These are phyloP conservation scores for Monosporozyma aerobia DNA, from an alignment of 805 yeast genomes.

Conservation along the genomic window DNA sequence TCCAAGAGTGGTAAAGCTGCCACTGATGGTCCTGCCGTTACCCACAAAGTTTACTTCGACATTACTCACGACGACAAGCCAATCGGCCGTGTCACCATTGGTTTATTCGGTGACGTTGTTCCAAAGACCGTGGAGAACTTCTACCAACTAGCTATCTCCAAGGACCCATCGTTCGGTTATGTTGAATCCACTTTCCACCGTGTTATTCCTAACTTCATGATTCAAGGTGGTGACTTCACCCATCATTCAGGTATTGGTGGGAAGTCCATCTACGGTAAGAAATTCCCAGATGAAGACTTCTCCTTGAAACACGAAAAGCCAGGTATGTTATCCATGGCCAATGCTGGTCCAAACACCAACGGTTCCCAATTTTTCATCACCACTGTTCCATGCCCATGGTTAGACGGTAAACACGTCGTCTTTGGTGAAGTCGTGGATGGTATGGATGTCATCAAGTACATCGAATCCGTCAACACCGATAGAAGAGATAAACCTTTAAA, in stretches of 20 bases:
- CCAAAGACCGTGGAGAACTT: slow-evolving; percentile 89
- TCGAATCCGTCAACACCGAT: slow-evolving; percentile 65
- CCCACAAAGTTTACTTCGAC: slow-evolving; percentile 80
- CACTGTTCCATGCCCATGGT: slow-evolving; percentile 84
- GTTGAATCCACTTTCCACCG: slow-evolving; percentile 60
- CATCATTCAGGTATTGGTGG: slow-evolving; percentile 66
- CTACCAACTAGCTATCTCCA: slow-evolving; percentile 68
- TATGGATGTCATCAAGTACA: slow-evolving; percentile 64
- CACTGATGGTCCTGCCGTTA: slow-evolving; percentile 34
- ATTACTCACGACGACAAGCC: slow-evolving; percentile 66
- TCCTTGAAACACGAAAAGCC: slow-evolving; percentile 57
- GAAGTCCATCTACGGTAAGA: slow-evolving; percentile 60
- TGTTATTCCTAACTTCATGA: slow-evolving; percentile 63
- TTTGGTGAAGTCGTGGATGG: slow-evolving; percentile 93
- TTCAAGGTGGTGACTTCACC: slow-evolving; percentile 77
- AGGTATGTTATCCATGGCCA: slow-evolving; percentile 69
- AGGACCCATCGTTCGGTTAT: slow-evolving; percentile 58
- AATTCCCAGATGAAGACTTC: slow-evolving; percentile 64
- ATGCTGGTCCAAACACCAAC: slow-evolving; percentile 70
- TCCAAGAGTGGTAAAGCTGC: slow-evolving; percentile 14
- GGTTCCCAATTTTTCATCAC: slow-evolving; percentile 89
- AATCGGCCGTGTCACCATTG: slow-evolving; percentile 78
- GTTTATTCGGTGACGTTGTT: slow-evolving; percentile 76
- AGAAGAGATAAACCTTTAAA: slow-evolving; percentile 64
- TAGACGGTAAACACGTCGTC: slow-evolving; percentile 90